These are phyloP conservation scores for Penicillium ucsense DNA, from an alignment of 495 filamentous ascomycete species.

Conservation along the genomic window DNA sequence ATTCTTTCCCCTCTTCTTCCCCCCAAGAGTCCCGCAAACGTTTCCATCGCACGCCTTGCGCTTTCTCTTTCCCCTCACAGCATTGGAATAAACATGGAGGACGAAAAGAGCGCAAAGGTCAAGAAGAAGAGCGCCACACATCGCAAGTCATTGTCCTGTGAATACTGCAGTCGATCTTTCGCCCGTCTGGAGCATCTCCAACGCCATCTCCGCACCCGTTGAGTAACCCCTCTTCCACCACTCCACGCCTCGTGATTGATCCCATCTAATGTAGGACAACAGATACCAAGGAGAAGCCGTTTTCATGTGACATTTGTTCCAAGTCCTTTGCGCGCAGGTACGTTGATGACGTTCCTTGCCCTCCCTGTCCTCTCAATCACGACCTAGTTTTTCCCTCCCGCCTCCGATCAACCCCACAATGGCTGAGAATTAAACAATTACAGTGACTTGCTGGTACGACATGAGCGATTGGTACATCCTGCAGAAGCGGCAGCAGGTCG, in stretches of 20 bases:
- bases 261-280: slow-evolving; percentile 19
- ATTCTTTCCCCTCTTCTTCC: slow-evolving; percentile 22
- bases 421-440: slow-evolving; percentile 18
- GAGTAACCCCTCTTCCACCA: slow-evolving; percentile 27
- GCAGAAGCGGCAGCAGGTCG: slow-evolving; percentile 43
- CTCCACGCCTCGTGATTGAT: background rate
- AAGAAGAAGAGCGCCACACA: slow-evolving; percentile 37
- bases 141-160: slow-evolving; percentile 39
- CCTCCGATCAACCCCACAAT: slow-evolving; percentile 4
- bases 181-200: slow-evolving; percentile 44
- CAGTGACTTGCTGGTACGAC: slow-evolving; percentile 61
- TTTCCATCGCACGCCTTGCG: slow-evolving; percentile 10
- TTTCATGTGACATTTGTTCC: slow-evolving; percentile 43
- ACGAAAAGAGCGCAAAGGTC: slow-evolving; percentile 33
- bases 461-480: slow-evolving; percentile 65
- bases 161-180: slow-evolving; percentile 42
- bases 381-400: background rate
- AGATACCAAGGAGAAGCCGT: slow-evolving; percentile 49
- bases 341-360: slow-evolving; percentile 1
- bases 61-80: slow-evolving; percentile 1
- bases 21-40: slow-evolving; percentile 18
- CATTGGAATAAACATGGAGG: slow-evolving; percentile 26
- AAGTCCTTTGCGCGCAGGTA: slow-evolving; percentile 44
- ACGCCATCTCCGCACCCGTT: slow-evolving; percentile 47
- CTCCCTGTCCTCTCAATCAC: background rate